These are phyloP conservation scores for Ceratocystis destructans DNA, from an alignment of 2,329 filamentous ascomycete species.

Conservation along the genomic window DNA sequence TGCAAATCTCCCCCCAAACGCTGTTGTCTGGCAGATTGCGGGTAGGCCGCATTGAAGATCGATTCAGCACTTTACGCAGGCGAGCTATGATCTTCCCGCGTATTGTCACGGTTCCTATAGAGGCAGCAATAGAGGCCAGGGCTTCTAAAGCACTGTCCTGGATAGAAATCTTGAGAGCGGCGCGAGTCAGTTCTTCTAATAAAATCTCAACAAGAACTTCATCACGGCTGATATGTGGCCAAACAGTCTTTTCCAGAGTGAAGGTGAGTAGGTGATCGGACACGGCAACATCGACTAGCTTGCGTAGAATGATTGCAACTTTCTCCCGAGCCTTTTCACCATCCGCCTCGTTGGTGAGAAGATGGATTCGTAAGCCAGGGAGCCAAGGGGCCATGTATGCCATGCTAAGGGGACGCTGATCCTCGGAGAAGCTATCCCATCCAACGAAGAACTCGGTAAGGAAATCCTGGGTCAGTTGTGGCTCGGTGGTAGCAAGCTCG, in stretches of 20 bases:
- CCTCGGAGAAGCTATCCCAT: slow-evolving; percentile 55
- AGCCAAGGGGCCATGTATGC: slow-evolving; percentile 61
- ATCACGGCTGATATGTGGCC: slow-evolving; percentile 50
- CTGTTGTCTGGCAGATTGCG: slow-evolving; percentile 51
- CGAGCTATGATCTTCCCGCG: slow-evolving; percentile 52
- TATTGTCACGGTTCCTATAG: slow-evolving; percentile 51
- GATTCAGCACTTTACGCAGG: slow-evolving; percentile 52
- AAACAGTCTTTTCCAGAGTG: slow-evolving; percentile 50
- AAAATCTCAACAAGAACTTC: slow-evolving; percentile 54
- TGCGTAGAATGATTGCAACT: slow-evolving; percentile 48
- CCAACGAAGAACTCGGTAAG: slow-evolving; percentile 60
- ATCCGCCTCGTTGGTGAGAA: slow-evolving; percentile 46
- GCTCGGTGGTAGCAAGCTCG: slow-evolving; percentile 47
- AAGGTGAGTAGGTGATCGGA: slow-evolving; percentile 46
- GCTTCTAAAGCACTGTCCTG: slow-evolving; percentile 47
- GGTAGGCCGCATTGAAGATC: slow-evolving; percentile 53
- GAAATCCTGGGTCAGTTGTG: slow-evolving; percentile 55
- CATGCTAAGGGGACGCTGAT: slow-evolving; percentile 52
- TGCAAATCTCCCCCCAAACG: slow-evolving; percentile 56
- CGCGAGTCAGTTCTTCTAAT: slow-evolving; percentile 51
- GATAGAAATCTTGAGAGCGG: slow-evolving; percentile 37
- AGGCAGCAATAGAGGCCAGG: slow-evolving; percentile 47
- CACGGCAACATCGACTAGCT: slow-evolving; percentile 51
- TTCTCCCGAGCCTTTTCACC: slow-evolving; percentile 54
- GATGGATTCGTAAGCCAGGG: slow-evolving; percentile 43